Evolutionary conservation across 768 basidiomycete species (phyloP), one percentile per base, ranked within the genome.

Genomic region (Podaxis sp.): DNA sequence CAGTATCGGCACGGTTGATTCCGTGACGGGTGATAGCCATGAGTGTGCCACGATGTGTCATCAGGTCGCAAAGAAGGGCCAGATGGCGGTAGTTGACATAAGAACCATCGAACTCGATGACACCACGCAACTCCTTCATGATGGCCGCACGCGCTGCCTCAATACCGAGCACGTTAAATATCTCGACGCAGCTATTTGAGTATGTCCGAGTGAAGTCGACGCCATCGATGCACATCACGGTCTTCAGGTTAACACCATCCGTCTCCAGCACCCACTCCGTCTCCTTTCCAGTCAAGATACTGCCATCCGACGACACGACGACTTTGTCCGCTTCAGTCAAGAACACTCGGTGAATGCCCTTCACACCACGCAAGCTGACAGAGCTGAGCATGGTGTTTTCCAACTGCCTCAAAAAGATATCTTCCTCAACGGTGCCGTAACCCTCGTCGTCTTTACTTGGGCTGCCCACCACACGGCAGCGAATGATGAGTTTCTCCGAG

Each of bases 11-110:
- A 53, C 97, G 89, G 76, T 99, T 99, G 77, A 99, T 99, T 74
- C 97, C 97, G 71, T 99, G 97, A 42, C 97, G 95, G 58, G 97
- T 99, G 76, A 99, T 99, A 3, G 96, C 93, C 96, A 98, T 99
- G 54, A 99, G 83, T 2, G 84, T 73, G 28, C 97, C 97, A 48
- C 94, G 92, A 70, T 96, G 93, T 11, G 96, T 99, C 97, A 99
- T 99, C 59, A 99, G 80, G 74, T 99, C 96, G 76, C 95, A 96
- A 28, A 99, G 85, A n/a, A 99, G 81, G 1, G 95, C 93, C 54
- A 99, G 83, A 76, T 99, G 97, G 59, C 97, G 88, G 76, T 96
- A 99, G 77, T 99, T 99, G 82, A 99, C 97, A 70, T 98, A 97
- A 17, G 96, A 98, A 82, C 96, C 96, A 71, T 98, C 96, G 79